Base-by-base conservation (phyloP, 805 yeast species). In the Wickerhamiella kurtzmanii region DNA sequence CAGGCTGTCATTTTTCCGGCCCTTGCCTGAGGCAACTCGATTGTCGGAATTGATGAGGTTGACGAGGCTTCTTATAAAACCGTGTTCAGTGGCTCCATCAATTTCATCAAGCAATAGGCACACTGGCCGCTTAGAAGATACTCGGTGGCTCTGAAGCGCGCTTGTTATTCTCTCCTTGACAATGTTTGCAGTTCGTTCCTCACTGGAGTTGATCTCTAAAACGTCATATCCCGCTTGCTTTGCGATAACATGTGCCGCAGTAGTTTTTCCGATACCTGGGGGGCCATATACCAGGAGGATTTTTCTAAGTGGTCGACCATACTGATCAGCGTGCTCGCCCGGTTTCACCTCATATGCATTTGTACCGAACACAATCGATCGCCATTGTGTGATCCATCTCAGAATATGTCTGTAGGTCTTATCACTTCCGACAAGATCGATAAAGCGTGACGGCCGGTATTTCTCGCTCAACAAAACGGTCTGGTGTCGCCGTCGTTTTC, bases 191-290 rank as follows among this genome's bases (percentile, higher is more conserved):
- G 81, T 73, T 50, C 89, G 69, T 58, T 81, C 86, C 56, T 80
- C 87, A 61, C 82, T 75, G 4, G 97, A 95, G 64, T 89, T 89
- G 50, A 89, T 73, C 56, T 89, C 98, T 54, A 82, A 72, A 0
- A 82, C 74, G 41, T 78, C 76, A 60, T 82, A 89, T 0, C 94
- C 94, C 37, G 83, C 74, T 53, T 84, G 95, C 41, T 70, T 72
- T 2, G 95, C 92, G 35, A 87, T 72, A 1, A 86, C 75, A 58
- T 88, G 96, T 0, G 89, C 85, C 1, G 87, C 79, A 0, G 92
- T 76, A 0, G 97, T 88, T 60, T 89, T 89, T 8, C 98, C 98
- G 16, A 82, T 71, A 1, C 98, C 98, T 0, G 95, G 87, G 0
- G 95, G 92, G 0, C 98, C 98, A 60, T 81, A 86, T 9, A 92